A percentile compares a stretch with the other conserved stretches of the same genome.
Conservation (phyloP, 106 monocot species). For the Allium cepa region DNA sequence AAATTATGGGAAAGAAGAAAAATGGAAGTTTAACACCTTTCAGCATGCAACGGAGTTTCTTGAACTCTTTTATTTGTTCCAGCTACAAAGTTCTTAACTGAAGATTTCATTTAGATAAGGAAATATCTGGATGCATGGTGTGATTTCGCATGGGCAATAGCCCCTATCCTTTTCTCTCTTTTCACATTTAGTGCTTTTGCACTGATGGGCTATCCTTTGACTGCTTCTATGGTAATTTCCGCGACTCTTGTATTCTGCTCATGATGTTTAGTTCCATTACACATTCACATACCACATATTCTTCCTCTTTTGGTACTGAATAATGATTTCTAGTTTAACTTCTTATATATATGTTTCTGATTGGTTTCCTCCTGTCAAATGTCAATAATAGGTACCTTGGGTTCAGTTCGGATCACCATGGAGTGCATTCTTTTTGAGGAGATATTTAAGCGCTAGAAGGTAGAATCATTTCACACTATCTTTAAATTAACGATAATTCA, state of each 20-base stretch:
- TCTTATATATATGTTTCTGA: neutral
- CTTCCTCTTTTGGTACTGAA: neutral
- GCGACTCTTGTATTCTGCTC: neutral
- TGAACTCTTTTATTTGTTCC: neutral
- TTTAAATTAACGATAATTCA: too few relatives aligned
- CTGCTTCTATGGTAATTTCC: constrained; percentile 78
- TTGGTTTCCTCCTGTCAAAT: constrained; percentile 7
- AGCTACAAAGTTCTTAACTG: constrained; percentile 1
- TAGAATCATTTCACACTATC: too few relatives aligned
- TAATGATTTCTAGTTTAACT: neutral
- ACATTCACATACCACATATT: constrained; percentile 63
- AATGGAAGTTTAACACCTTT: constrained; percentile 84
- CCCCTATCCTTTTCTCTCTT: constrained; percentile 93
- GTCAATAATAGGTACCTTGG: constrained; percentile 95
- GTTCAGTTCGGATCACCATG: constrained; percentile 76
- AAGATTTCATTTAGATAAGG: constrained; percentile 39
- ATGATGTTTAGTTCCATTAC: constrained; percentile 6
- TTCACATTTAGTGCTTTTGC: constrained; percentile 86
- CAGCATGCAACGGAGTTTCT: constrained; percentile 34
- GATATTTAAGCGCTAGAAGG: constrained; percentile 54
- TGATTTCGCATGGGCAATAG: constrained; percentile 98
- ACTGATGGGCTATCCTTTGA: constrained; percentile 73
- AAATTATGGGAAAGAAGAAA: constrained; percentile 64
- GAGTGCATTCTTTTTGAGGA: constrained; percentile 81
- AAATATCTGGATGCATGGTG: constrained; percentile 99